Evolutionary conservation across 179 eudicot species (phyloP).

Genomic region (Amaranthus tricolor): DNA sequence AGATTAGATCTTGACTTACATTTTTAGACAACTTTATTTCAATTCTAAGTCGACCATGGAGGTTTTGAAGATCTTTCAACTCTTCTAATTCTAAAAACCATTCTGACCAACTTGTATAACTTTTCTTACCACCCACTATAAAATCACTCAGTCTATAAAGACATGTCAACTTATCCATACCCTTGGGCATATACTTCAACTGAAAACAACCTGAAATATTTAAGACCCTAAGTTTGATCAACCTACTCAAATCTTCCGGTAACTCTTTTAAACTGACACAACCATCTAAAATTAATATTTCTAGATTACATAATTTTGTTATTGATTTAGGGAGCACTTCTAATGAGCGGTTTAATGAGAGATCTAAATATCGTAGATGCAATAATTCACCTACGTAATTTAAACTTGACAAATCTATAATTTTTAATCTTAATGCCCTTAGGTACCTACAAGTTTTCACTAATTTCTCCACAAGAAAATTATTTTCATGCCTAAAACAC

Average conservation of each 20-base stretch:
- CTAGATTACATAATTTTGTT: conserved; percentile 6
- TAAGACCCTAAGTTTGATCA: too few species aligned
- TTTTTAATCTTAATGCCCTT: conserved; percentile 21
- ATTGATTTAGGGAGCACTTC: too few species aligned
- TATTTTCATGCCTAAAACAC: background rate
- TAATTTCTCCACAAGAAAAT: background rate
- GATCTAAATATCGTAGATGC: too few species aligned
- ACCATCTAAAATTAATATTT: conserved; percentile 5
- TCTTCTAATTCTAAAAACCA: background rate
- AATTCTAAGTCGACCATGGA: too few species aligned
- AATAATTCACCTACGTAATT: background rate
- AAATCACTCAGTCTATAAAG: conserved; percentile 5
- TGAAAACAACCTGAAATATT: background rate
- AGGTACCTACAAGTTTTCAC: conserved; percentile 17
- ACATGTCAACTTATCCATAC: conserved; percentile 8
- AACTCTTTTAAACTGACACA: background rate
- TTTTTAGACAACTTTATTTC: too few species aligned
- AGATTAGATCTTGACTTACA: too few species aligned
- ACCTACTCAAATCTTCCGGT: too few species aligned
- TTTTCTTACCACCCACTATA: background rate
- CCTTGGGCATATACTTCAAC: conserved; percentile 16
- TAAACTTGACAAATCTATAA: too few species aligned
- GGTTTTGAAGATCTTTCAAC: too few species aligned
- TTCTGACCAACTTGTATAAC: background rate
- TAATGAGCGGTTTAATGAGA: too few species aligned